Base-by-base conservation (phyloP, 2,329 filamentous ascomycete species). In the Phialocephala sp. region DNA sequence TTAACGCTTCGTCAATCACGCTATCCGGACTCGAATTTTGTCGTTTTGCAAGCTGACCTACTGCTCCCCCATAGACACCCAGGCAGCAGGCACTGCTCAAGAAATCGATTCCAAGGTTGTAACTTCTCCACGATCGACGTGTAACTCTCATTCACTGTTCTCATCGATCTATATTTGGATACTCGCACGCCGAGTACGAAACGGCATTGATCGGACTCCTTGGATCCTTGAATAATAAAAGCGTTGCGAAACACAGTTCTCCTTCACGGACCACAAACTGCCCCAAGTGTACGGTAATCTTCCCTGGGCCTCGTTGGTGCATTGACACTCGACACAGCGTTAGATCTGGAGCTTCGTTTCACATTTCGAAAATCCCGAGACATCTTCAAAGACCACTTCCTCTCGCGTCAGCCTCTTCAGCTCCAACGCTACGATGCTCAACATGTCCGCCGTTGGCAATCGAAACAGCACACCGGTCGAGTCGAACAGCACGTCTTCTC, bases 401-500 rank as follows among this genome's bases (percentile, higher is more conserved):
- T 41, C 35, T 47, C 60, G 57, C 60, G 27, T 65, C 65, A 66
- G 59, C 64, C 63, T 72, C 64, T 60, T 35, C 69, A 72, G 70
- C 68, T 67, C 68, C 64, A 66, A 64, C 67, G 64, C 59, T 69
- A 72, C 60, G 65, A 85, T 85, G 83, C 79, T 84, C 69, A 74
- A 84, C 69, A 88, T 89, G 86, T 87, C 91, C 79, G 88, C 89
- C 74, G 87, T 89, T 78, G 88, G 88, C 72, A 98, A 98, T 82
- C 91, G 95, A 75, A 98, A 98, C 82, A 98, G 94, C 85, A 98
- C 94, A 55, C 95, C 95, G 22, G 72, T 75, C 63, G 95, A 98
- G 83, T 92, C 91, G 62, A 91, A 93, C 75, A 88, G 91, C 67
- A 32, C 27, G 27, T 90, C 90, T 61, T 89, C 92, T 70, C 89